Percentiles rank a stretch among this genome's conserved stretches.
Conservation (phyloP, 2,329 filamentous ascomycete genomes). For the Ascosphaera apis region DNA sequence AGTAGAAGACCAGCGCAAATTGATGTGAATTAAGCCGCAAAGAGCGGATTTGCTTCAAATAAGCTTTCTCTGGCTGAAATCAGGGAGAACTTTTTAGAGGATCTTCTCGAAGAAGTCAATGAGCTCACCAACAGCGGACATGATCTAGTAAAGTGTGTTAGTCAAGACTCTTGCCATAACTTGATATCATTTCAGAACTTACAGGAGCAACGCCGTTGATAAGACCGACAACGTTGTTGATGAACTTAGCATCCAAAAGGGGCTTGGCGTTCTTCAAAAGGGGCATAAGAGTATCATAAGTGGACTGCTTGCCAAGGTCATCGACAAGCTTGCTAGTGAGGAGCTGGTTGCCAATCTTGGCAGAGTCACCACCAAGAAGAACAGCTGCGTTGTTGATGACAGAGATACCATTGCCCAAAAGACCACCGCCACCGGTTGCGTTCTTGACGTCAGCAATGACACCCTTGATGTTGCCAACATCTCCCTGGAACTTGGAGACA, state of each 20-base stretch:
- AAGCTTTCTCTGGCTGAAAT: too few species aligned
- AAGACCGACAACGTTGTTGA: not conserved
- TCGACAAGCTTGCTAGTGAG: slow-evolving; percentile 1
- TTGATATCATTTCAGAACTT: not conserved
- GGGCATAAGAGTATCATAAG: not conserved
- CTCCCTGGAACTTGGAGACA: slow-evolving; percentile 37
- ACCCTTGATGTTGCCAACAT: slow-evolving; percentile 9
- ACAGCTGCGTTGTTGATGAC: not conserved
- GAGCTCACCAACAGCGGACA: too few species aligned
- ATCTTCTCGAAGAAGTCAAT: too few species aligned
- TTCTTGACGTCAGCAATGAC: not conserved
- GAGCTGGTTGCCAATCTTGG: slow-evolving; percentile 1
- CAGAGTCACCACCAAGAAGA: not conserved
- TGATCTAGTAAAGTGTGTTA: too few species aligned
- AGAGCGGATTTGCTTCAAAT: too few species aligned
- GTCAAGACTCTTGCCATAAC: too few species aligned
- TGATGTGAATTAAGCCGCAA: too few species aligned
- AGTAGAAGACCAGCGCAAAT: too few species aligned
- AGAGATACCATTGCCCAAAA: not conserved
- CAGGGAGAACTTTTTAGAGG: too few species aligned
- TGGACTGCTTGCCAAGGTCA: not conserved
- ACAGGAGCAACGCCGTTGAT: not conserved
- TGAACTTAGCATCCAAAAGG: not conserved
- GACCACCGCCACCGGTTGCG: not conserved
- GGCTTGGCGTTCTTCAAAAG: slow-evolving; percentile 1